These are phyloP conservation scores for Chenopodium album DNA, from an alignment of 148 eudicot genomes.

Conservation along the genomic window DNA sequence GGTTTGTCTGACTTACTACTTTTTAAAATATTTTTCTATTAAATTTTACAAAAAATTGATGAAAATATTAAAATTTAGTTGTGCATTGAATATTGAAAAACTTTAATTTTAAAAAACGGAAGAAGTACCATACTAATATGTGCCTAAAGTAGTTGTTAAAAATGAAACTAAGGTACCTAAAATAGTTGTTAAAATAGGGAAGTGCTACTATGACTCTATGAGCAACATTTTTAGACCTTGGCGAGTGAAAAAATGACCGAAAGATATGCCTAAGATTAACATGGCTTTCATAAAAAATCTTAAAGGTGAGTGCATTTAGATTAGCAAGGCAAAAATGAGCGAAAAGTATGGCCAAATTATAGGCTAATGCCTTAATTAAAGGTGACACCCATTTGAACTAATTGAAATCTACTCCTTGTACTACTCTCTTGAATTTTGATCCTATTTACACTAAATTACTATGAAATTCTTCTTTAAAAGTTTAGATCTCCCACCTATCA, in stretches of 20 bases:
- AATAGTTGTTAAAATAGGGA: background rate
- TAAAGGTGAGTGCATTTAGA: constrained; percentile 10
- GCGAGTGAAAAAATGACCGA: constrained; percentile 29
- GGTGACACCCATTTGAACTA: constrained; percentile 33
- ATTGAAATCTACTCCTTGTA: constrained; percentile 28
- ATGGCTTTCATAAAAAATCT: background rate
- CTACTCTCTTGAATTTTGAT: constrained; percentile 37
- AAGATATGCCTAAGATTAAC: constrained; percentile 11
- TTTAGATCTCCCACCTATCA: constrained; percentile 6
- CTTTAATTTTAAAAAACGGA: no score
- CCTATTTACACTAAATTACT: constrained; percentile 1
- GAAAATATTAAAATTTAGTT: no score
- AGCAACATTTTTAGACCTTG: constrained; percentile 1
- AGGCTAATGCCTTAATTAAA: constrained; percentile 33
- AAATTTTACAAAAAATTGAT: no score
- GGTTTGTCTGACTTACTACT: no score
- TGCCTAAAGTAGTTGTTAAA: background rate
- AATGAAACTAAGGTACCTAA: no score
- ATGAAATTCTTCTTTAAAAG: background rate
- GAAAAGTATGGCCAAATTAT: constrained; percentile 38
- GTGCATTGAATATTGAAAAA: no score
- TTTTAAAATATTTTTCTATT: background rate
- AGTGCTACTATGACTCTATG: background rate
- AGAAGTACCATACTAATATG: background rate
- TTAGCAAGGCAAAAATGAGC: constrained; percentile 20